Evolutionary conservation across 1,284 basidiomycete genomes (phyloP).

Genomic region (Tilletia setariae): DNA sequence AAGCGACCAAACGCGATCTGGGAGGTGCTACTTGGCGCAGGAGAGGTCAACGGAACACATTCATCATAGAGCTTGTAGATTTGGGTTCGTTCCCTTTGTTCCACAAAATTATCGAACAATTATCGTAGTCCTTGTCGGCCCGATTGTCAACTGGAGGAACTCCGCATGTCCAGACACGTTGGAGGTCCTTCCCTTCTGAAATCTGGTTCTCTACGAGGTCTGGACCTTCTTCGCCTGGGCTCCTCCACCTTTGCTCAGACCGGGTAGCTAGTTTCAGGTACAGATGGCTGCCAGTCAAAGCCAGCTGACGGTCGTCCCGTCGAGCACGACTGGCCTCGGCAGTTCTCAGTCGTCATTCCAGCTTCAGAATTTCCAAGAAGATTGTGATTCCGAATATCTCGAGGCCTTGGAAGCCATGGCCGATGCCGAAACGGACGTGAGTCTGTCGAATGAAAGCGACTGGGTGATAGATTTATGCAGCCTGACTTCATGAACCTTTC

Average conservation of each 20-base stretch:
- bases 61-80: constrained; percentile 7
- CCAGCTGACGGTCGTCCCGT: constrained; percentile 10
- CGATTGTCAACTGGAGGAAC: background rate
- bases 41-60: background rate
- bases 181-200: too few relatives aligned
- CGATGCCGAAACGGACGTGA: constrained; percentile 26
- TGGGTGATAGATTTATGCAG: background rate
- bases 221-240: too few relatives aligned
- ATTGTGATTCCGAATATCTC: constrained; percentile 47
- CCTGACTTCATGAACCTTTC: background rate
- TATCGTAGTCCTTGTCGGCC: background rate
- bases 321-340: constrained; percentile 12
- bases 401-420: constrained; percentile 46
- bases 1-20: constrained; percentile 48
- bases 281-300: background rate
- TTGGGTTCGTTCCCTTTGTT: background rate
- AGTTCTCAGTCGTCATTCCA: constrained; percentile 15
- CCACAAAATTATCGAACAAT: background rate
- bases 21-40: constrained; percentile 18
- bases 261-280: background rate
- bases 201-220: too few relatives aligned
- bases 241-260: background rate
- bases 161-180: too few relatives aligned
- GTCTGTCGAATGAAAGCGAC: background rate
- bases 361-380: constrained; percentile 22